Evolutionary conservation across 441 rosid species (phyloP).

Genomic region (Lepidium campestre): DNA sequence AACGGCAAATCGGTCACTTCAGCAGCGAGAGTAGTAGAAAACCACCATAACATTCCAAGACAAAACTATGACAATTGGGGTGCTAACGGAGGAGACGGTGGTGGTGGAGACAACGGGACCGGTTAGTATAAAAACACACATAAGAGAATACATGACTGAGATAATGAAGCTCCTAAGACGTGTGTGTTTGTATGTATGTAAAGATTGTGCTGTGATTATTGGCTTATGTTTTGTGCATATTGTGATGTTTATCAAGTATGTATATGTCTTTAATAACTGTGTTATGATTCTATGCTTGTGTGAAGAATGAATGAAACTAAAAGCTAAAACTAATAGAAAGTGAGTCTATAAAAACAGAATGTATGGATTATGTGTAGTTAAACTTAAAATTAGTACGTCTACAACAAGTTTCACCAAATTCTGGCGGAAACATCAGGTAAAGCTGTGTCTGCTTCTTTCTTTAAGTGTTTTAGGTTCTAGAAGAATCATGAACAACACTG

Average conservation of each 20-base stretch:
- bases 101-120: constrained; percentile 18
- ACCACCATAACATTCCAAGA: constrained; percentile 30
- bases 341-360: background rate
- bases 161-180: constrained; percentile 3
- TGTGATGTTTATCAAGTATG: background rate
- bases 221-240: background rate
- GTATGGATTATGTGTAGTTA: background rate
- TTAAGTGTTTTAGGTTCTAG: background rate
- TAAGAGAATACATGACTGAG: background rate
- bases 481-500: background rate
- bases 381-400: background rate
- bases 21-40: constrained; percentile 26
- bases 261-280: background rate
- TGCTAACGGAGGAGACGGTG: constrained; percentile 18
- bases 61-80: constrained; percentile 26
- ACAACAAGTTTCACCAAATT: background rate
- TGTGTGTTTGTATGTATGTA: background rate
- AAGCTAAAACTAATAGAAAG: background rate
- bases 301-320: background rate
- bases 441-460: background rate
- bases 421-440: background rate
- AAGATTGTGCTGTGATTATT: background rate
- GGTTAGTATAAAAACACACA: constrained; percentile 11
- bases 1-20: constrained; percentile 7
- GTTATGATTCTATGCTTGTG: background rate